These are phyloP conservation scores for Pythium pectinolyticum DNA, from an alignment of 352 stramenopile genomes.

Conservation along the genomic window DNA sequence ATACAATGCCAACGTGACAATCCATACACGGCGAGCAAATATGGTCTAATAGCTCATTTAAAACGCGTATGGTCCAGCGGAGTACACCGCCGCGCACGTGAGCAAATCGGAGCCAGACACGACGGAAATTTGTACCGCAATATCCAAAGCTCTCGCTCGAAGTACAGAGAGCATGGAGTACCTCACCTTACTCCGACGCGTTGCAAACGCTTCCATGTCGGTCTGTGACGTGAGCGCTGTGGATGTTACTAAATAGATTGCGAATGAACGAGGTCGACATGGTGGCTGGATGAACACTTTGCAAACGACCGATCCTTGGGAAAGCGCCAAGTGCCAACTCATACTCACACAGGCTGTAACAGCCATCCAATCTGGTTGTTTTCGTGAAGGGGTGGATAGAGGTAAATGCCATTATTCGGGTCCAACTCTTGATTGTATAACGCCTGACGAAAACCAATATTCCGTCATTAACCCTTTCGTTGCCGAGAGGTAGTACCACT, in stretches of 20 bases:
- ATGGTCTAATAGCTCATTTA: slow-evolving; percentile 25
- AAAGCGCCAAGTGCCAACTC: too few species aligned
- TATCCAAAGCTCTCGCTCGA: slow-evolving; percentile 1
- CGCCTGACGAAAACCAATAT: too few species aligned
- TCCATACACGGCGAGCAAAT: slow-evolving; percentile 20
- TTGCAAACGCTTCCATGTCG: slow-evolving; percentile 2
- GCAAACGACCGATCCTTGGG: too few species aligned
- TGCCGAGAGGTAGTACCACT: too few species aligned
- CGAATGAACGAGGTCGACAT: too few species aligned
- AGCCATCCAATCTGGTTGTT: too few species aligned
- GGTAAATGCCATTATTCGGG: too few species aligned
- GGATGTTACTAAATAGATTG: neutral
- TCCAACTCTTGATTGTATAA: too few species aligned
- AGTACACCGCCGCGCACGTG: slow-evolving; percentile 25
- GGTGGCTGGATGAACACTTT: too few species aligned
- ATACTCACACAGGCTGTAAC: too few species aligned
- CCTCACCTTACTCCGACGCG: neutral
- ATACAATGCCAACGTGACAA: slow-evolving; percentile 2
- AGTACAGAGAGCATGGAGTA: neutral
- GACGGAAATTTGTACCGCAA: neutral
- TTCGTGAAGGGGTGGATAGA: too few species aligned
- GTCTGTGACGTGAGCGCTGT: neutral
- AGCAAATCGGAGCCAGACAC: slow-evolving; percentile 25
- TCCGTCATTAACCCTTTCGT: too few species aligned
- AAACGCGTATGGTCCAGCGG: slow-evolving; percentile 21